Base-by-base conservation (phyloP, 192 early-diverging fungal species). In the Coemansia sp. region DNA sequence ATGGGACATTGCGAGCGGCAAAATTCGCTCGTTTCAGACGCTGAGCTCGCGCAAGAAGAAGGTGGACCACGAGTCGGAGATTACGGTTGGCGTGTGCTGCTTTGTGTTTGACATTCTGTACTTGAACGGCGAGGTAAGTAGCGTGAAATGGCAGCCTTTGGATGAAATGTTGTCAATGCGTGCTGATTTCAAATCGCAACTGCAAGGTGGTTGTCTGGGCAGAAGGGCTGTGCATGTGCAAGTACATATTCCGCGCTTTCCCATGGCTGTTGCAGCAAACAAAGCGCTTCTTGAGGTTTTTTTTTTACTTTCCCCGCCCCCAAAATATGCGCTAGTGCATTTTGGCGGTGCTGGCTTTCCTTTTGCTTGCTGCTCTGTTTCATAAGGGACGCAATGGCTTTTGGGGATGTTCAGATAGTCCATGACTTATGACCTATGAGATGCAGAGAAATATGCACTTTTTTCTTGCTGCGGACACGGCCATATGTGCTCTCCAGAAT, bases 81-180 rank as follows among this genome's bases (percentile, higher is more conserved):
- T 99, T 69, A 92, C 90, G 36, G 92, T 99, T 6, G 89, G 91
- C 77, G 97, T 98, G 7, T 97, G 94, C 85, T 85, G 98, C 7
- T 99, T 94, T 87, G 95, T 91, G 6, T 99, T 99, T 83, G 98
- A 99, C 74, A 79, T 96, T 43, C 77, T 99, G 4, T 99, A 91
- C 68, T 68, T 97, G 51, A 98, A 99, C 70, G 98, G 96, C 37
- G 82, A 77, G 95, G 78, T 81, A 76, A 55, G 78, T 64, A 11
- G 8, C 39, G 18, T 59, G 57, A 37, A 18, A 40, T 32, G 32
- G 32, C 32, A 4, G 32, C n/a, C n/a, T n/a, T n/a, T 32, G 32
- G 32, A 32, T 32, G 32, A 32, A 32, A 32, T 32, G 32, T 32
- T 32, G 32, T 4, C 32, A 32, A 19, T 59, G n/a, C 37, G 16